A percentile compares a stretch with the other conserved stretches of the same genome.
phyloP scores from a whole-genome alignment of 495 filamentous ascomycete species.

The Trichocladium antarcticum region DNA sequence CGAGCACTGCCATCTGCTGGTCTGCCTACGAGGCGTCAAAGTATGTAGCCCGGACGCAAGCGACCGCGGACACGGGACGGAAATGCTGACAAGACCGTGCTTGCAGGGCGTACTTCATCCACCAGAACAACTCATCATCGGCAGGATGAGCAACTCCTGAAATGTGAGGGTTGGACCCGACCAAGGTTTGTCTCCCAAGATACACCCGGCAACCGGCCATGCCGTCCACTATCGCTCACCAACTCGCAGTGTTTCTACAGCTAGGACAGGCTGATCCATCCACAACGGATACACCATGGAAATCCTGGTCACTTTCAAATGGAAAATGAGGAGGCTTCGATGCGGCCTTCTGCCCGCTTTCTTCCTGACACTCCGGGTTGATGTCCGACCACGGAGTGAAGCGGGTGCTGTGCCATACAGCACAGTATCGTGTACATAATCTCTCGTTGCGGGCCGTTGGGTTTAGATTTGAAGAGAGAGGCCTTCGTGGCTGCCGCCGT shows the following conservation, averaged over 20 bases:
- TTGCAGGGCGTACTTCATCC: constrained; percentile 46
- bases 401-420: background rate
- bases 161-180: background rate
- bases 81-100: constrained; percentile 1
- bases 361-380: background rate
- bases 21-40: constrained; percentile 54
- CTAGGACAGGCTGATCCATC: background rate
- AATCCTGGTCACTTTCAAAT: background rate
- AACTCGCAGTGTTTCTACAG: background rate
- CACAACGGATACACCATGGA: background rate
- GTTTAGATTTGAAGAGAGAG: constrained; percentile 1
- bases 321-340: background rate
- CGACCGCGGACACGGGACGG: background rate
- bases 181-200: too few species aligned
- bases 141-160: background rate
- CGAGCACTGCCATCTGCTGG: constrained; percentile 98
- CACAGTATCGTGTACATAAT: constrained; percentile 11
- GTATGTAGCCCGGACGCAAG: constrained; percentile 27
- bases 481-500: background rate
- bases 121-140: constrained; percentile 28
- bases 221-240: background rate
- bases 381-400: background rate
- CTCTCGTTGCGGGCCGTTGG: background rate
- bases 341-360: background rate
- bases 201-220: too few species aligned